Conservation (phyloP, 2,329 filamentous ascomycete species). For the Leptodontidium sp. region DNA sequence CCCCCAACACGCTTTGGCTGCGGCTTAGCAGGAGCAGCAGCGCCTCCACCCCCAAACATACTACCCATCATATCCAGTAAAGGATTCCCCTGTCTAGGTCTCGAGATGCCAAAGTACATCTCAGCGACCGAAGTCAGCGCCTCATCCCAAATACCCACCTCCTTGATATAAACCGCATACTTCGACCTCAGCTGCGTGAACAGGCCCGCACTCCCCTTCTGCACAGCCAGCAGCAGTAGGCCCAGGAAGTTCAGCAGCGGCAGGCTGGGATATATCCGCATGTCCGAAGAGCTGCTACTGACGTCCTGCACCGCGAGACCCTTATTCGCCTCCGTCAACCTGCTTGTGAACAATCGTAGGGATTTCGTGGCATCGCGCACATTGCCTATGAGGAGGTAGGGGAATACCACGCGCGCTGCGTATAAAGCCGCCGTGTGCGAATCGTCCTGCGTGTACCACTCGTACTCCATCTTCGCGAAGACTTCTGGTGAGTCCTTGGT, state of each 20-base stretch:
- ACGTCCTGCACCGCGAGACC: slow-evolving; percentile 81
- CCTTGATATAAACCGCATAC: slow-evolving; percentile 80
- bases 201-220: slow-evolving; percentile 77
- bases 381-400: slow-evolving; percentile 91
- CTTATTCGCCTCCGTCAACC: slow-evolving; percentile 63
- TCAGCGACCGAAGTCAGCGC: slow-evolving; percentile 88
- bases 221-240: slow-evolving; percentile 82
- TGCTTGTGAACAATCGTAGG: slow-evolving; percentile 77
- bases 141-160: slow-evolving; percentile 81
- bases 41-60: slow-evolving; percentile 81
- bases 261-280: slow-evolving; percentile 86
- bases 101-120: slow-evolving; percentile 94
- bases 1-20: slow-evolving; percentile 48
- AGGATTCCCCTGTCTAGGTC: slow-evolving; percentile 89
- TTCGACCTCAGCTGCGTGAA: slow-evolving; percentile 85
- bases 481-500: slow-evolving; percentile 87
- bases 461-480: slow-evolving; percentile 85
- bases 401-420: slow-evolving; percentile 84
- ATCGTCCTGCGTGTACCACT: slow-evolving; percentile 91
- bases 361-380: slow-evolving; percentile 86
- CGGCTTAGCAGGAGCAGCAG: slow-evolving; percentile 52
- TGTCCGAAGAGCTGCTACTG: slow-evolving; percentile 74
- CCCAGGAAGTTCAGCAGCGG: slow-evolving; percentile 96
- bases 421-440: slow-evolving; percentile 88
- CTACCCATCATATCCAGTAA: slow-evolving; percentile 98